These are phyloP conservation scores for Pestalotiopsis sp. DNA, from an alignment of 2,329 filamentous ascomycete species.

Conservation along the genomic window DNA sequence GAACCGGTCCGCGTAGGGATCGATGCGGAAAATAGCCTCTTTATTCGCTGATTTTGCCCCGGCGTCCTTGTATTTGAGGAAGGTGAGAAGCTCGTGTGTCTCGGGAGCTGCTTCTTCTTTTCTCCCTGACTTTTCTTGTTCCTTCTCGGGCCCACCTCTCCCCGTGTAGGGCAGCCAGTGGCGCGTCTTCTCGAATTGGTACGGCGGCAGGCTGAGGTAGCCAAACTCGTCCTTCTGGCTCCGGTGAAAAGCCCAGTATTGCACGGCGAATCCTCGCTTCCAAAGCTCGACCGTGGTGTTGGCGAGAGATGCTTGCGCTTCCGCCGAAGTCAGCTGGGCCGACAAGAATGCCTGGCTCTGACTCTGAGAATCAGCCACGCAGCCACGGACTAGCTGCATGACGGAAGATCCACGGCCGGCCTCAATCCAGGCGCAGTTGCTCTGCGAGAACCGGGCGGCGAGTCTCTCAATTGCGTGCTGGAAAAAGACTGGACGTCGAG, in stretches of 20 bases:
- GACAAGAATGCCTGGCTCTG: constrained; percentile 2
- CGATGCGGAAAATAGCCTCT: constrained; percentile 19
- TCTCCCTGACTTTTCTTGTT: neutral
- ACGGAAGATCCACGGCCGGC: constrained; percentile 20
- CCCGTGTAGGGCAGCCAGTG: constrained; percentile 23
- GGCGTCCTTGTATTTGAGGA: constrained; percentile 15
- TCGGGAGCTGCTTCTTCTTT: constrained; percentile 1
- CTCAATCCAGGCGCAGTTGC: constrained; percentile 17
- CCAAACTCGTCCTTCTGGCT: constrained; percentile 15
- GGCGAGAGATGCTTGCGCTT: neutral
- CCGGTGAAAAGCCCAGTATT: constrained; percentile 29
- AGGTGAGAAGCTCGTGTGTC: constrained; percentile 11
- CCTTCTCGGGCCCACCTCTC: neutral
- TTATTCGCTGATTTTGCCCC: neutral
- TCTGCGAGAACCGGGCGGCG: constrained; percentile 7
- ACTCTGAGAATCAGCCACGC: neutral
- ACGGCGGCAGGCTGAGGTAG: constrained; percentile 26
- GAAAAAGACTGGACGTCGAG: constrained; percentile 20
- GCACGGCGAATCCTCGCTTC: constrained; percentile 7
- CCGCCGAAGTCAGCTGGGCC: neutral
- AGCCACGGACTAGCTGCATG: constrained; percentile 12
- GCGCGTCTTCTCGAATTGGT: constrained; percentile 31
- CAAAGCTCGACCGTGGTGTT: constrained; percentile 8
- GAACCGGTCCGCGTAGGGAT: constrained; percentile 22
- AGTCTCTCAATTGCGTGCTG: constrained; percentile 20